phyloP scores from a whole-genome alignment of 1,284 basidiomycete genomes.

The Malassezia nana region DNA sequence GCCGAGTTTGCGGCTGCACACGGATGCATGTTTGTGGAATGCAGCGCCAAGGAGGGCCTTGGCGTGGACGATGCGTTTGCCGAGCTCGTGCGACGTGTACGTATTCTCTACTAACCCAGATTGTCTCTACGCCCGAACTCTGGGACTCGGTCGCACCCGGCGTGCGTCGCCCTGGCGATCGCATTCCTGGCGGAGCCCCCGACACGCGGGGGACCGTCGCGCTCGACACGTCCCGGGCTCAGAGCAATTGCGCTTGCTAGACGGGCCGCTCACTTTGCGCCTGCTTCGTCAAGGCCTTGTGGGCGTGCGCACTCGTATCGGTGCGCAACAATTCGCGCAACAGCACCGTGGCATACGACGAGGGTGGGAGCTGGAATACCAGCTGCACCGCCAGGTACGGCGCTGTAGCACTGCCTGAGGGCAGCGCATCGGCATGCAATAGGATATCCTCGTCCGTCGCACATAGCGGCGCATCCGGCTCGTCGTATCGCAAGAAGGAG shows the following conservation, averaged over 20 bases:
- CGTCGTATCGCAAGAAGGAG: conserved; percentile 74
- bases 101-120: conserved; percentile 8
- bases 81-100: conserved; percentile 37
- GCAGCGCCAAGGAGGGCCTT: conserved; percentile 48
- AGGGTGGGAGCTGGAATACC: conserved; percentile 34
- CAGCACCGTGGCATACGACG: conserved; percentile 44
- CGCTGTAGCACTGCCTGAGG: neutral
- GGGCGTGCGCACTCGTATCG: conserved; percentile 27
- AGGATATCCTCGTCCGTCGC: conserved; percentile 89
- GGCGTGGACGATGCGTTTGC: conserved; percentile 43
- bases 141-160: conserved; percentile 35
- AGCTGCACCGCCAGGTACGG: conserved; percentile 31
- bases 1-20: conserved; percentile 69
- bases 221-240: conserved; percentile 23
- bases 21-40: conserved; percentile 74
- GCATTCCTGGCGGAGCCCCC: conserved; percentile 44
- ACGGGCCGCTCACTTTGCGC: neutral
- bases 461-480: conserved; percentile 78
- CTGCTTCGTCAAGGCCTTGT: conserved; percentile 11
- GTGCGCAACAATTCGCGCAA: conserved; percentile 42
- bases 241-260: conserved; percentile 33
- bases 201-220: conserved; percentile 32
- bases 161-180: conserved; percentile 40
- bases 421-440: conserved; percentile 49
- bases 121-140: conserved; percentile 38